Evolutionary conservation across 345 rosid species (phyloP), one percentile per base, ranked within the genome.

Genomic region (Zanthoxylum bungeanum): DNA sequence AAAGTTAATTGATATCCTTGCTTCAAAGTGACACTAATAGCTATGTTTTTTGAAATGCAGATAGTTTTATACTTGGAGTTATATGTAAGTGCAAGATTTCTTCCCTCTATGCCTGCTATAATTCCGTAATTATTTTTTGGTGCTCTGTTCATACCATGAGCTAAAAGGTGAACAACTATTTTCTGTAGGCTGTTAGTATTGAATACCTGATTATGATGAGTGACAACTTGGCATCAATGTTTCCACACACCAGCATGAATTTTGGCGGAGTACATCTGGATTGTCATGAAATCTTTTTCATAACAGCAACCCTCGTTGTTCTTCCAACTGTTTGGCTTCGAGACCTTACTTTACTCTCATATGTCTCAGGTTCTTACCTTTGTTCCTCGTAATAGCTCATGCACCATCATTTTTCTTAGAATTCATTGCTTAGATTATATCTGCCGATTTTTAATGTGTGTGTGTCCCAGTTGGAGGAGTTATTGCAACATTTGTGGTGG

Each of bases 241-340:
- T 86, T 74, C 97, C 98, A 10, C 78, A 83, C 74, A 46, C 82
- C 46, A 37, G 74, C 79, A 52, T 88, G 50, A 47, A 69, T 73
- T 55, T 88, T 10, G 81, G 80, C 4, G 95, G 84, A 69, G 31
- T 83, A 34, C 72, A 77, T 70, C 79, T 92, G 27, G 78, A 82
- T 27, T 67, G 87, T 51, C 77, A 79, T 67, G 87, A 83, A 53
- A 27, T 82, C 49, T 89, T 89, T 76, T 81, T 90, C 12, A 59
- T 90, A 9, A 30, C 72, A 55, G 73, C 91, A 33, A 84, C 89
- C 50, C 73, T 89, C 31, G 62, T 87, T 61, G 82, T 89, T 79
- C 97, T 92, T 84, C 98, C 97, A 49, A 85, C 97, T 0, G 91
- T 87, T 69, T 94, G 93, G 97, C 92, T 90, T 49, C 87, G 85